These are phyloP conservation scores for Flaveria floridana DNA, from an alignment of 140 eudicot genomes.

Conservation along the genomic window DNA sequence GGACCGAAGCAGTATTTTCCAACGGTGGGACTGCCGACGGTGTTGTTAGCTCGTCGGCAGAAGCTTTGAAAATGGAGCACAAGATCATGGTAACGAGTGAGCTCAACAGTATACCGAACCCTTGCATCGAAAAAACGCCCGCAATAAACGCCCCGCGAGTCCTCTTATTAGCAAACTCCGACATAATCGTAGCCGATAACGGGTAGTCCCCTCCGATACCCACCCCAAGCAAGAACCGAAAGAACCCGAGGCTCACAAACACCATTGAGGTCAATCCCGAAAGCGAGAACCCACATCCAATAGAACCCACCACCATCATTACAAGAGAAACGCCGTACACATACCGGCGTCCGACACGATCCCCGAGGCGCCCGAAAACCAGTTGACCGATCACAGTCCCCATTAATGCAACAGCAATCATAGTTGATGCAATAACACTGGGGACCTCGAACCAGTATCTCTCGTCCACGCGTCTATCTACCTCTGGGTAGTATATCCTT, in stretches of 20 bases:
- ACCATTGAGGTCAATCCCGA: slow-evolving; percentile 34
- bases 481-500: slow-evolving; percentile 39
- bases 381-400: slow-evolving; percentile 51
- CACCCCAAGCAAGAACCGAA: slow-evolving; percentile 46
- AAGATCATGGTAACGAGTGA: slow-evolving; percentile 51
- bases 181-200: slow-evolving; percentile 56
- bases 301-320: slow-evolving; percentile 49
- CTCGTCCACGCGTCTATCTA: neutral
- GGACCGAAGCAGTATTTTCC: slow-evolving; percentile 20
- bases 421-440: slow-evolving; percentile 22
- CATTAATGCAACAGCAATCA: slow-evolving; percentile 41
- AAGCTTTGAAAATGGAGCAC: slow-evolving; percentile 40
- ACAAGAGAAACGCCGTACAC: slow-evolving; percentile 49
- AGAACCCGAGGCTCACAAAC: slow-evolving; percentile 42
- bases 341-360: slow-evolving; percentile 41
- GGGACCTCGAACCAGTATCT: slow-evolving; percentile 34
- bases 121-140: slow-evolving; percentile 65
- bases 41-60: neutral
- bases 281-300: slow-evolving; percentile 56
- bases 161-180: slow-evolving; percentile 53
- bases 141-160: slow-evolving; percentile 62
- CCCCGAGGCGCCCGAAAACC: slow-evolving; percentile 52
- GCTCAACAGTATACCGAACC: slow-evolving; percentile 54
- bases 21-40: slow-evolving; percentile 16
- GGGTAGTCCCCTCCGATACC: slow-evolving; percentile 77